Conservation (phyloP, 208 protist genomes). For the Strigomonas oncopelti region DNA sequence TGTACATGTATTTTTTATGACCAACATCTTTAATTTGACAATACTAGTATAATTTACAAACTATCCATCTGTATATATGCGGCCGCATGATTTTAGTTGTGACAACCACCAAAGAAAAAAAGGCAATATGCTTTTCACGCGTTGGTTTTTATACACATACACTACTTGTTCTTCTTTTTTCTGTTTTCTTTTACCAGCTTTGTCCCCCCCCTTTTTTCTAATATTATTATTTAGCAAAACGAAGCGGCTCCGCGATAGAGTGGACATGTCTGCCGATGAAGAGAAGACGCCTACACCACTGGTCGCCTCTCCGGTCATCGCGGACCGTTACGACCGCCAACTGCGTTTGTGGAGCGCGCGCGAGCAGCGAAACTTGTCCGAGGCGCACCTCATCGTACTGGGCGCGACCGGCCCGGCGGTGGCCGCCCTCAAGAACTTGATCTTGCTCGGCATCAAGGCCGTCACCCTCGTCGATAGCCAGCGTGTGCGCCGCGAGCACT, state of each 20-base stretch:
- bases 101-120: constrained; percentile 3
- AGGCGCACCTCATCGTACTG: constrained; percentile 85
- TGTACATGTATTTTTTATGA: too few relatives aligned
- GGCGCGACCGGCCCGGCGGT: constrained; percentile 88
- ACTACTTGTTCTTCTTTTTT: too few relatives aligned
- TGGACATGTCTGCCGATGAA: too few relatives aligned
- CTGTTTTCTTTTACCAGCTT: too few relatives aligned
- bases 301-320: not conserved
- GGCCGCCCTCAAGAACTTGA: constrained; percentile 95
- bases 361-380: constrained; percentile 87
- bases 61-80: too few relatives aligned
- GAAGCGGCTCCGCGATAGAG: not conserved
- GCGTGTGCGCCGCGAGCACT: constrained; percentile 60
- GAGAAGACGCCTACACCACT: too few relatives aligned
- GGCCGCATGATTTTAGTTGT: too few relatives aligned
- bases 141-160: too few relatives aligned
- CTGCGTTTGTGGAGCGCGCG: constrained; percentile 92
- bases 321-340: constrained; percentile 89
- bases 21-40: too few relatives aligned
- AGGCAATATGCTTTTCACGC: too few relatives aligned
- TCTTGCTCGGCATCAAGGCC: constrained; percentile 90
- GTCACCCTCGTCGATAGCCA: constrained; percentile 94
- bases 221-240: not conserved
- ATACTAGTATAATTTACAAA: too few relatives aligned
- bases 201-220: too few relatives aligned